phyloP scores from a whole-genome alignment of 2,329 filamentous ascomycete species.

The Colletotrichum karsti region DNA sequence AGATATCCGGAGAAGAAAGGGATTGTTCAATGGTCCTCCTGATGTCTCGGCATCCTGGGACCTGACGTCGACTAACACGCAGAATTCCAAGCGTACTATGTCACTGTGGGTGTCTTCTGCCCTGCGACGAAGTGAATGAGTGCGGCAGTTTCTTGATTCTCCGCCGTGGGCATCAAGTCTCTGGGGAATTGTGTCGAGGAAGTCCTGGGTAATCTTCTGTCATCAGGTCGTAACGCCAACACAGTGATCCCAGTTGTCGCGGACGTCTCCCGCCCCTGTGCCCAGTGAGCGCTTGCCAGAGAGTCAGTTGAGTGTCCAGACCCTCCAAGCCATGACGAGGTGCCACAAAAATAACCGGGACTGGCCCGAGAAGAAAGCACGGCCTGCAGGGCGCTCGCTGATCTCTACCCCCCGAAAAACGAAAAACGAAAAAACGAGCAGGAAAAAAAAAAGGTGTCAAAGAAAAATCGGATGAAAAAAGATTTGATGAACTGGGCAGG shows the following conservation, averaged over 20 bases:
- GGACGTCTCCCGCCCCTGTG: neutral
- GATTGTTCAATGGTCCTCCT: neutral
- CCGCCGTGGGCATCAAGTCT: conserved; percentile 17
- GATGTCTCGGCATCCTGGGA: neutral
- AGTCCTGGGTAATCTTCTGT: conserved; percentile 5
- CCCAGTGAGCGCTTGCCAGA: conserved; percentile 5
- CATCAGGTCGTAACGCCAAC: conserved; percentile 21
- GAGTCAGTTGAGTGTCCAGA: conserved; percentile 23
- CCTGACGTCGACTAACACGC: neutral
- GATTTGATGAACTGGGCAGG: conserved; percentile 12
- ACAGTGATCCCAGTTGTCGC: conserved; percentile 11
- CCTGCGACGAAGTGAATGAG: neutral
- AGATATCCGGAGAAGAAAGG: conserved; percentile 6
- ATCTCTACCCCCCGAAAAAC: neutral
- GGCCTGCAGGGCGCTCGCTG: conserved; percentile 11
- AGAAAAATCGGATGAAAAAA: conserved; percentile 12
- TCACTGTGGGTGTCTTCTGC: conserved; percentile 3
- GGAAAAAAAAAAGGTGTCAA: neutral
- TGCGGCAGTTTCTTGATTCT: neutral
- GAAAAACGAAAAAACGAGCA: neutral
- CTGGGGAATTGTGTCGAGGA: conserved; percentile 5
- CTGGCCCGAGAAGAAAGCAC: neutral
- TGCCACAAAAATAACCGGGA: conserved; percentile 18
- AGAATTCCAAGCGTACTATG: neutral
- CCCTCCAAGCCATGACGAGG: neutral